Base-by-base conservation (phyloP, 2,329 filamentous ascomycete genomes). In the Alternaria rosae region DNA sequence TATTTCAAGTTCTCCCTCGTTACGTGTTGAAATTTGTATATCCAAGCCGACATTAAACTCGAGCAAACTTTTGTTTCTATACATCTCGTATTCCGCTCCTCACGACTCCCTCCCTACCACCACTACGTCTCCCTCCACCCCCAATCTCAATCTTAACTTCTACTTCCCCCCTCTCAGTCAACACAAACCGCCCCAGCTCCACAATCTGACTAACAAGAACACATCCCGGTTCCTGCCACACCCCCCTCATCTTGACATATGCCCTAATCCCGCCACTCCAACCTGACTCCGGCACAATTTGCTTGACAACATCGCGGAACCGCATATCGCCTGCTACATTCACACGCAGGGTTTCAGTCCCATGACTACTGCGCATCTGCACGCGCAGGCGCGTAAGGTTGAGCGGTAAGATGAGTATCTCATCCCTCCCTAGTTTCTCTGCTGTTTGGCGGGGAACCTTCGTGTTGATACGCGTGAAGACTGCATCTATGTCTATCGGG, bases 311-410 rank as follows among this genome's bases (percentile, higher is more conserved):
- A 17, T 69, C 65, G 15, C 62, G 57, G 13, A 69, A 44, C 1
- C 54, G 66, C 68, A 65, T 60, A 30, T 65, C 64, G 0, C 57
- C 52, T 7, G 63, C 61, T 4, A 69, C 62, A 1, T 54, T 57
- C 8, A 42, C 65, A 5, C 44, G 47, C 5, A 70, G 4, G 12
- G 47, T 56, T 5, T 59, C 23, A 20, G 2, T 42, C 1, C 13
- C 6, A 20, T 45, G 21, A n/a, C n/a, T 32, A 13, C 23, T 20
- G 13, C 15, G 12, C 4, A 69, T 45, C 5, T 32, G 28, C n/a
- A 69, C 56, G 1, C 45, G 50, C 3, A 67, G 23, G 8, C 41
- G 60, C 1, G 58, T 60, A 8, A 69, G 51, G 1, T 23, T n/a
- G 6, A 47, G 17, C 0, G 67, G 61, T 4, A 69, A 38, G 26